These are phyloP conservation scores for Aspergillus ochraceoroseus DNA, from an alignment of 2,329 filamentous ascomycete species.

Conservation along the genomic window DNA sequence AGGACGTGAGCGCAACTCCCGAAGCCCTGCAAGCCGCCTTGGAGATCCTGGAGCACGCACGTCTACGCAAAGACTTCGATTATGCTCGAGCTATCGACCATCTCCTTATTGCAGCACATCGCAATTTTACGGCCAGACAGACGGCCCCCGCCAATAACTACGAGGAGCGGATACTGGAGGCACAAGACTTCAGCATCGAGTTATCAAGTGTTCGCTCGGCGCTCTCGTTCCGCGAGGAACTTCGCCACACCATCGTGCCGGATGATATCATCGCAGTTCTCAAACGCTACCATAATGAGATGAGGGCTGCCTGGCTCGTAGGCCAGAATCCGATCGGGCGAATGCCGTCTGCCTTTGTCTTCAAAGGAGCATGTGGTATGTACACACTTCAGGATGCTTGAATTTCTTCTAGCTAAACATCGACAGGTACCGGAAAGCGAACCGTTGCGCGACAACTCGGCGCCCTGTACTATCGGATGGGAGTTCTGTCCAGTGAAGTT, in stretches of 20 bases:
- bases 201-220: conserved; percentile 8
- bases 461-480: conserved; percentile 23
- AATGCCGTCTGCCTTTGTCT: conserved; percentile 18
- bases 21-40: conserved; percentile 19
- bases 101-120: conserved; percentile 18
- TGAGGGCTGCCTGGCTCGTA: conserved; percentile 21
- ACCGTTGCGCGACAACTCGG: conserved; percentile 18
- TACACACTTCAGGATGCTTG: background rate
- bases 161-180: conserved; percentile 14
- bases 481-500: conserved; percentile 13
- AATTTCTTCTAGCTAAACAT: background rate
- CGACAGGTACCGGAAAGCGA: conserved; percentile 17
- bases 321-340: conserved; percentile 14
- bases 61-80: conserved; percentile 22
- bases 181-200: conserved; percentile 15
- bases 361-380: conserved; percentile 21
- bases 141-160: background rate
- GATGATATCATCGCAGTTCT: conserved; percentile 19
- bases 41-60: conserved; percentile 17
- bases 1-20: conserved; percentile 16
- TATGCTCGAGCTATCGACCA: conserved; percentile 20
- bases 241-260: conserved; percentile 19
- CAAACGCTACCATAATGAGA: conserved; percentile 20
- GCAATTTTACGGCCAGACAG: conserved; percentile 16
- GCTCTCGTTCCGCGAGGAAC: conserved; percentile 16